A percentile compares a stretch with the other conserved stretches of the same genome.
Evolutionary conservation across 2,329 filamentous ascomycete species (phyloP).

Genomic region (Alternaria gaisen): DNA sequence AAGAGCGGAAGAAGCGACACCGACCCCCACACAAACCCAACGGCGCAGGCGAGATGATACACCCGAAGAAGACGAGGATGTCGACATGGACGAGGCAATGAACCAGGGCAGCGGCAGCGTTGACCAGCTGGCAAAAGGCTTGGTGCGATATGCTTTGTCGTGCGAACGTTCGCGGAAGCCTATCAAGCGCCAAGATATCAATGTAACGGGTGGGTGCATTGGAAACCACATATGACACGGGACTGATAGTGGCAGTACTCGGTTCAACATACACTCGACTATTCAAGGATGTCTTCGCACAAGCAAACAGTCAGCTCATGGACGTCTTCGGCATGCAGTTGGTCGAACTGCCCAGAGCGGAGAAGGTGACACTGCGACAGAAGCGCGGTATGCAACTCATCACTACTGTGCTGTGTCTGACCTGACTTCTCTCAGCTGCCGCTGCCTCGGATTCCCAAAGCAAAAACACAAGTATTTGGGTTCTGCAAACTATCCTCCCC

Average conservation of each 20-base stretch:
- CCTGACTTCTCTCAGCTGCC: conserved; percentile 54
- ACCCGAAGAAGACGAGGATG: conserved; percentile 35
- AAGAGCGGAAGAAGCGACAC: conserved; percentile 20
- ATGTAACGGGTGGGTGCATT: conserved; percentile 55
- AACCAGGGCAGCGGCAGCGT: conserved; percentile 39
- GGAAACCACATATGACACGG: neutral
- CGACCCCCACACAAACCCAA: conserved; percentile 31
- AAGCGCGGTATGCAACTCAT: conserved; percentile 69
- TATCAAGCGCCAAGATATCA: conserved; percentile 67
- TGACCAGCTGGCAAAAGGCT: conserved; percentile 65
- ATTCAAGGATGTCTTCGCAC: conserved; percentile 80
- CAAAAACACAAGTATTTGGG: conserved; percentile 73
- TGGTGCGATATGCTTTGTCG: conserved; percentile 68
- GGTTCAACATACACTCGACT: conserved; percentile 68
- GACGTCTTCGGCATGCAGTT: conserved; percentile 91
- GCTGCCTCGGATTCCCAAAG: conserved; percentile 62
- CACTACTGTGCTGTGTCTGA: too few species aligned
- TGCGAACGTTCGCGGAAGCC: conserved; percentile 67
- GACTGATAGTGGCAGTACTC: conserved; percentile 63
- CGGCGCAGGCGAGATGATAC: conserved; percentile 28
- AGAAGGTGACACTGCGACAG: conserved; percentile 83
- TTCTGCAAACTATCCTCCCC: conserved; percentile 78
- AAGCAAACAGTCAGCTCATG: conserved; percentile 76
- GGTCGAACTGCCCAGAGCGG: conserved; percentile 79
- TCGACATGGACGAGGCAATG: conserved; percentile 22